phyloP scores from a whole-genome alignment of 495 filamentous ascomycete species.

The Podospora pseudocomata region DNA sequence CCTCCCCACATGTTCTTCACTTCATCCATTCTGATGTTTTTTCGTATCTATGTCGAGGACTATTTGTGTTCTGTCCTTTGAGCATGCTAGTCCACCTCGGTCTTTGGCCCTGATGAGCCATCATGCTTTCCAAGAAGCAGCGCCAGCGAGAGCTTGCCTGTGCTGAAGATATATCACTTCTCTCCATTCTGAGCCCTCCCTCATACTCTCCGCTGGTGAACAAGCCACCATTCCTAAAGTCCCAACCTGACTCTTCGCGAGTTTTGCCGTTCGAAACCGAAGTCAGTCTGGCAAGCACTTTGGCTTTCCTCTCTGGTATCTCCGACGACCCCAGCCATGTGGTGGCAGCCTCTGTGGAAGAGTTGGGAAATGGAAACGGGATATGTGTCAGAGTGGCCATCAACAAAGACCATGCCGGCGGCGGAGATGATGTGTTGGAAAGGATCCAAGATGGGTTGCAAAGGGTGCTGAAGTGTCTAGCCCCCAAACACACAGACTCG shows the following conservation, averaged over 20 bases:
- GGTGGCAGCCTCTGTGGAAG: constrained; percentile 39
- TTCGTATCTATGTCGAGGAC: not conserved
- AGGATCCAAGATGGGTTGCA: constrained; percentile 32
- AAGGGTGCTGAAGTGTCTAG: constrained; percentile 28
- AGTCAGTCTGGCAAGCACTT: constrained; percentile 24
- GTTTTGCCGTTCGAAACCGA: constrained; percentile 37
- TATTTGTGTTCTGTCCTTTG: not conserved
- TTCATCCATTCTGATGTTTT: not conserved
- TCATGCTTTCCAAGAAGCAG: constrained; percentile 11
- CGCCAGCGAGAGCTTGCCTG: not conserved
- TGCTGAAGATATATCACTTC: constrained; percentile 30
- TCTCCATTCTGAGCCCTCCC: constrained; percentile 21
- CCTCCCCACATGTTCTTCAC: not conserved
- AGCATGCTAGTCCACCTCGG: not conserved
- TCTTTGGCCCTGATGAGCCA: not conserved
- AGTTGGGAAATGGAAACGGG: constrained; percentile 16
- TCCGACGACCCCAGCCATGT: constrained; percentile 35
- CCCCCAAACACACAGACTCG: not conserved
- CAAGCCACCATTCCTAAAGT: not conserved
- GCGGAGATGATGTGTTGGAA: constrained; percentile 17
- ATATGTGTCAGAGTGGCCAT: constrained; percentile 39
- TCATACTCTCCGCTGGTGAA: constrained; percentile 17
- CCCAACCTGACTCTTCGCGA: not conserved
- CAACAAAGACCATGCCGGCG: constrained; percentile 28
- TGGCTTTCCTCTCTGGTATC: constrained; percentile 40